Base-by-base conservation (phyloP, 179 eudicot species). In the Sideroxylon spinosum region DNA sequence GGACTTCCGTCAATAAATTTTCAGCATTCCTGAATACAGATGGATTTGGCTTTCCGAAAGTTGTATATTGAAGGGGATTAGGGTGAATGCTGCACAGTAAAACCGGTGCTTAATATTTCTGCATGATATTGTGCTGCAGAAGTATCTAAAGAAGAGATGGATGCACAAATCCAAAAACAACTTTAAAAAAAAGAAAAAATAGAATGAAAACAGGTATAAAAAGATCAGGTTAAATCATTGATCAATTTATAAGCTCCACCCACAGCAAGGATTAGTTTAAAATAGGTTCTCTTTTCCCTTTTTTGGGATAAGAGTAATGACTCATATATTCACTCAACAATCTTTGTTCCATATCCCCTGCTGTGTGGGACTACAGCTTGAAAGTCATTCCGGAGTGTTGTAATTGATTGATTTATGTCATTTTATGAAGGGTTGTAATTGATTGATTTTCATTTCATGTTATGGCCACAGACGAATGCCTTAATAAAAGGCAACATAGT, bases 21-120 rank as follows among this genome's bases (percentile, higher is more conserved):
- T 93, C 98, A 56, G 99, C 99, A 81, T 90, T 92, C 84, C 80
- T 89, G 87, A 93, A 95, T 75, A 91, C 99, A 59, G 76, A 83
- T 37, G 92, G 94, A 79, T 90, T 90, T 25, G 99, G 99, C 86
- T 95, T 95, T 76, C 99, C 99, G 74, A 88, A 91, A 46, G 92
- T 88, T 37, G 94, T 87, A 84, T 93, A 95, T 76, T 93, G 89
- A 76, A 95, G 81, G 66, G 91, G 86, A 73, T 86, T 88, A 25
- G 93, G 93, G 81, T 95, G 91, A 80, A 95, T 88, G 84, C 99
- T 95, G 91, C 87, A 82, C 65, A 7, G 57, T 37, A 57, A 65
- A 71, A 64, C 46, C 28, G n/a, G 32, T 28, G 68, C 20, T 68
- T 76, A 1, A 76, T 46, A 75, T 56, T 5, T 50, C 48, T 32